A percentile compares a stretch with the other conserved stretches of the same genome.
Conservation (phyloP, 192 early-diverging fungal genomes). For the Umbelopsis ramanniana region DNA sequence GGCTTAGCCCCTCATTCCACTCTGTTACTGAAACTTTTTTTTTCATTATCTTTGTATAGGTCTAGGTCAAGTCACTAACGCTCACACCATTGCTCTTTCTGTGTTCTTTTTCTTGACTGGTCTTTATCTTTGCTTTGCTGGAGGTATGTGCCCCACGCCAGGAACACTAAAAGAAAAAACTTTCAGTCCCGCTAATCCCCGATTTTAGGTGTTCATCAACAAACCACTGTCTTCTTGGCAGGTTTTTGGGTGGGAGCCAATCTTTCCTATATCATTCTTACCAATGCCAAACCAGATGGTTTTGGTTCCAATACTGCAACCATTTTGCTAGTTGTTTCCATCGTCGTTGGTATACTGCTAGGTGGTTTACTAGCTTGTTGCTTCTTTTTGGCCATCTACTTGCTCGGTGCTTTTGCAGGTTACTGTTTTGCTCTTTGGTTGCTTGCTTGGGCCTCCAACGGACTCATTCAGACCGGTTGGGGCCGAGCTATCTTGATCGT, state of each 20-base stretch:
- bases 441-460: conserved; percentile 62
- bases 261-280: conserved; percentile 52
- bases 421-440: conserved; percentile 76
- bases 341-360: conserved; percentile 66
- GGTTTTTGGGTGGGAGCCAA: conserved; percentile 74
- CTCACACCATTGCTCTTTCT: conserved; percentile 34
- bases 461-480: conserved; percentile 63
- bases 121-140: conserved; percentile 36
- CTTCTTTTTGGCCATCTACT: conserved; percentile 72
- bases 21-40: neutral
- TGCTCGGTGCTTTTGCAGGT: conserved; percentile 80
- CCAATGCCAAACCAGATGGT: conserved; percentile 46
- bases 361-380: conserved; percentile 71
- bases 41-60: conserved; percentile 25
- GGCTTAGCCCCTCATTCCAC: neutral
- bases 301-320: conserved; percentile 49
- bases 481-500: conserved; percentile 77
- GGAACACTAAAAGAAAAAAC: neutral
- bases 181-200: neutral
- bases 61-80: conserved; percentile 23
- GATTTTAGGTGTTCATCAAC: conserved; percentile 34
- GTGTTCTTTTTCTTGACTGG: conserved; percentile 38
- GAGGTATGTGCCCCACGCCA: conserved; percentile 25
- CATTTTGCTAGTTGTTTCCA: conserved; percentile 61
- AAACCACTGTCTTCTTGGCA: conserved; percentile 71